phyloP scores from a whole-genome alignment of 257 asterid species.

The Haberlea rhodopensis region DNA sequence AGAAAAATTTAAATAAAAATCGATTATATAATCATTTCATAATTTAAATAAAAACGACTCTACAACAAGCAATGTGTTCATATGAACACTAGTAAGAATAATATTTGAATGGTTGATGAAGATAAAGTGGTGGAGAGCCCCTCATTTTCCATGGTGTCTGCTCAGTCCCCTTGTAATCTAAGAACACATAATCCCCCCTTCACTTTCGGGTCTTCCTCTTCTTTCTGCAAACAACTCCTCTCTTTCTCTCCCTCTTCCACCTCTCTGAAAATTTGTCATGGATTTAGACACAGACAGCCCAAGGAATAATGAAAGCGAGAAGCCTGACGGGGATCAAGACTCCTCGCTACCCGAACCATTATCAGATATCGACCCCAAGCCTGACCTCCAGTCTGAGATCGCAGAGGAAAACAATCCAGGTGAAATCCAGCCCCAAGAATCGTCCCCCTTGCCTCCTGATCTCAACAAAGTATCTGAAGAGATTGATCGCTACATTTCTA shows the following conservation, averaged over 20 bases:
- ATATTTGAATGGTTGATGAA: no score
- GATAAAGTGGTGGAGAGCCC: no score
- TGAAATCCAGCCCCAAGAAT: slow-evolving; percentile 11
- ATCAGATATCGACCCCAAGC: slow-evolving; percentile 15
- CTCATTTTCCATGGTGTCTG: not conserved
- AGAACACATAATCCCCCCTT: slow-evolving; percentile 27
- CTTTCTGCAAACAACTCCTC: slow-evolving; percentile 16
- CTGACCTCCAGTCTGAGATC: slow-evolving; percentile 7
- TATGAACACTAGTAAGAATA: no score
- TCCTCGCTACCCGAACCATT: slow-evolving; percentile 10
- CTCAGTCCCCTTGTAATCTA: not conserved
- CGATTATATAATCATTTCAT: no score
- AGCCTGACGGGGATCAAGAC: slow-evolving; percentile 20
- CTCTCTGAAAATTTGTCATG: slow-evolving; percentile 28
- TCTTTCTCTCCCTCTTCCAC: slow-evolving; percentile 18
- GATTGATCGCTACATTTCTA: slow-evolving; percentile 51
- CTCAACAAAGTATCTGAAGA: slow-evolving; percentile 52
- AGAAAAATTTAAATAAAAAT: no score
- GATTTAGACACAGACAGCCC: slow-evolving; percentile 35
- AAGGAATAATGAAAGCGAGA: slow-evolving; percentile 7
- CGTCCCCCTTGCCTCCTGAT: slow-evolving; percentile 65
- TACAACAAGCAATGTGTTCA: no score
- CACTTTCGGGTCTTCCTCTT: slow-evolving; percentile 32
- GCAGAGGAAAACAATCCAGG: not conserved
- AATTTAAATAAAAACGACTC: no score